Evolutionary conservation across 192 early-diverging fungal genomes (phyloP), one percentile per base, ranked within the genome.

Genomic region (Coemansia sp.): DNA sequence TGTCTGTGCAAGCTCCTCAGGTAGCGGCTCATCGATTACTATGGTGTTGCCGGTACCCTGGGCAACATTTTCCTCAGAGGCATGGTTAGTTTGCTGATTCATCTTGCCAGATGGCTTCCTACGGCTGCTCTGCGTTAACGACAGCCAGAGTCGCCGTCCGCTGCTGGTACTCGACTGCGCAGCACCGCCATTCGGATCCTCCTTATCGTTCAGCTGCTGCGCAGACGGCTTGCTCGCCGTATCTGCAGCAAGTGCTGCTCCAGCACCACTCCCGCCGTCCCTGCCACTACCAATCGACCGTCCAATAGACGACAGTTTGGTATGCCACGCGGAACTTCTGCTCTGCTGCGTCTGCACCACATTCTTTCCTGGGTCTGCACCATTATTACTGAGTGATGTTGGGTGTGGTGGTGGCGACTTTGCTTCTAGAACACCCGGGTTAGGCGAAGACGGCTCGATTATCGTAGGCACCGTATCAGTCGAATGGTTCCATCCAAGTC

Each of bases 21-120:
- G 78, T 49, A 81, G 58, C 22, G 78, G 78, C 65, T 81, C 73
- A 62, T 81, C 52, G n/a, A 81, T 70, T 9, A 76, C 70, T 4
- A 72, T 62, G 0, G 69, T 39, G 18, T 18, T 13, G 13, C 19
- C 21, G 37, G 56, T 26, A 22, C 51, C 18, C 19, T 13, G 11
- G 41, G 40, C 41, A 4, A 54, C 43, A 45, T 15, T 51, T 47
- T 56, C 58, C 45, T 43, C 46, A 18, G 12, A 26, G n/a, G 16
- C 13, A 9, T 49, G 52, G 45, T 2, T 21, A 57, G 13, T 13
- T 16, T 11, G 41, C 26, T 6, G 26, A 3, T 19, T 40, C 15
- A 32, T 16, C 37, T 49, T 49, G 16, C 47, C 47, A 16, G 19
- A 49, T 18, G 47, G 19, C 47, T 18, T 15, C 3, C 56, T 19